Base-by-base conservation (phyloP, 2,329 filamentous ascomycete genomes). In the Dactylellina leptospora region DNA sequence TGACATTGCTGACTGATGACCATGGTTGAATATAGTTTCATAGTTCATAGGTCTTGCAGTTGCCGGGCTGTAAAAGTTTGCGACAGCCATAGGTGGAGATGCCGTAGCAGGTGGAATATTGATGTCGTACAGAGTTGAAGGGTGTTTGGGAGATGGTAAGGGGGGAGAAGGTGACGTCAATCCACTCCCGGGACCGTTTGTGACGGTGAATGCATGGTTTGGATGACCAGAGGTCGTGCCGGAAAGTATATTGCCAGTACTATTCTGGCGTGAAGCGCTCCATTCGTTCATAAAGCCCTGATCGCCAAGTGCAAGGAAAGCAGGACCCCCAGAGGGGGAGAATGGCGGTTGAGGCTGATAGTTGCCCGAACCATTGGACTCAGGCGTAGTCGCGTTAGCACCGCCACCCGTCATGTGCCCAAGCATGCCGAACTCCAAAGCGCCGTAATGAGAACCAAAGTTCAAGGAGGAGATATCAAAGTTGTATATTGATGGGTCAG, bases 371-470 rank as follows among this genome's bases (percentile, higher is more conserved):
- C 79, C 79, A 58, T 74, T 76, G 44, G 77, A 79, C 69, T 95
- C 91, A 60, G 87, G 87, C 3, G 89, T 86, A 4, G 89, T 87
- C 13, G 88, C 90, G 76, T 95, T 91, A n/a, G 88, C 90, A 11
- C 91, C 90, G 11, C 90, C 90, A n/a, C 90, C 92, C 70, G 91
- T 92, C 90, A 99, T 96, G 79, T 97, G 93, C 25, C 92, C 92
- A 0, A 99, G 86, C 86, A 97, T 97, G 59, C 92, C 90, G 79
- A 97, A 97, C 80, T 97, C 95, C 79, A 96, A 85, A 16, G 93
- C 93, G 71, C 93, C 93, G 78, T 97, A 99, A 75, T 96, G 92
- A 78, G 95, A 97, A 62, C 92, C 93, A 79, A 97, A 99, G 79
- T 95, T 95, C 79, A 97, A 85, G 69, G 92, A 92, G 61, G 96